Evolutionary conservation across 2,329 filamentous ascomycete genomes (phyloP).

Genomic region (Hirsutella thompsonii): DNA sequence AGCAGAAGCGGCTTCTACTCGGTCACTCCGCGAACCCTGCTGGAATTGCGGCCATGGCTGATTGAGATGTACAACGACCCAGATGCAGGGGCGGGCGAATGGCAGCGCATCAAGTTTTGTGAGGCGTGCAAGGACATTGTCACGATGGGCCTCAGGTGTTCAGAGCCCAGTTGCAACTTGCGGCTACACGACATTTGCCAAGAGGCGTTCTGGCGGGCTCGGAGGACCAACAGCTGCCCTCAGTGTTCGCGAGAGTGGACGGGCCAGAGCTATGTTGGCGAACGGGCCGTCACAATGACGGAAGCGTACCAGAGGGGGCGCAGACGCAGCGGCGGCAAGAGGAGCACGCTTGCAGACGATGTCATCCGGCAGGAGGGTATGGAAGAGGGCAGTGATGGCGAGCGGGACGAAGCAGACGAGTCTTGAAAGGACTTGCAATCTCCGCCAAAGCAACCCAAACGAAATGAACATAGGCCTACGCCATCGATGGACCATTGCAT

Average conservation of each 20-base stretch:
- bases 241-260: constrained; percentile 40
- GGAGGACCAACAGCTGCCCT: constrained; percentile 51
- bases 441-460: not conserved
- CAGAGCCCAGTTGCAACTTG: constrained; percentile 50
- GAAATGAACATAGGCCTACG: not conserved
- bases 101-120: constrained; percentile 74
- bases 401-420: constrained; percentile 1
- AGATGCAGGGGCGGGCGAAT: constrained; percentile 43
- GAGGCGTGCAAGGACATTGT: constrained; percentile 82
- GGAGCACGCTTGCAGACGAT: constrained; percentile 21
- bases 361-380: constrained; percentile 13
- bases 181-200: constrained; percentile 69
- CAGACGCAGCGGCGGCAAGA: constrained; percentile 20
- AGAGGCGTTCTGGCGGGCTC: constrained; percentile 58
- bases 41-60: constrained; percentile 78
- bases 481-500: not conserved
- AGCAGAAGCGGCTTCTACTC: constrained; percentile 61
- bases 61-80: constrained; percentile 81
- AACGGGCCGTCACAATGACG: constrained; percentile 41
- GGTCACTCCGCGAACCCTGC: constrained; percentile 61
- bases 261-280: constrained; percentile 37
- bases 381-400: constrained; percentile 5
- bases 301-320: constrained; percentile 33
- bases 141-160: constrained; percentile 70
- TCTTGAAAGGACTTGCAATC: not conserved